These are phyloP conservation scores for Eleusine coracana DNA, from an alignment of 176 grass and related monocot genomes.

Conservation along the genomic window DNA sequence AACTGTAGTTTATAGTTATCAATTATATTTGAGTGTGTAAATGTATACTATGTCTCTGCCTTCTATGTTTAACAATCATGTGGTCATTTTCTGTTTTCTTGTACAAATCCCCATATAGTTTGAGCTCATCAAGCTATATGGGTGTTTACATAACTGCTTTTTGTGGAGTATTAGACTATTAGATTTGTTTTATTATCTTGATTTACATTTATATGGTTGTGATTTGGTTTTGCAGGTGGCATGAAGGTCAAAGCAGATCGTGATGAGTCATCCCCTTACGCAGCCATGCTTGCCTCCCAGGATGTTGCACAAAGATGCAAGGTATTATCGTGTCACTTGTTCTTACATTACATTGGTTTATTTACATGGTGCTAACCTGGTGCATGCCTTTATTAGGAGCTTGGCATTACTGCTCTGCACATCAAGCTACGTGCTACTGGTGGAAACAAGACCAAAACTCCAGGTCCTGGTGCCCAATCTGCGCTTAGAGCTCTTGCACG, in stretches of 20 bases:
- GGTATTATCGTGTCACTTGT: constrained; percentile 46
- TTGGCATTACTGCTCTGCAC: constrained; percentile 89
- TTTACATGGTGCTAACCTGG: background rate
- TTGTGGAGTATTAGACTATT: background rate
- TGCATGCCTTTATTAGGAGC: constrained; percentile 47
- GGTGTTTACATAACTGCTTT: background rate
- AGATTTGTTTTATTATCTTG: background rate
- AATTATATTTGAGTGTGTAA: background rate
- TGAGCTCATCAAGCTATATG: background rate
- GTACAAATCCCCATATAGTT: background rate
- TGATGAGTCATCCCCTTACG: constrained; percentile 89
- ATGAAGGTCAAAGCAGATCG: constrained; percentile 98
- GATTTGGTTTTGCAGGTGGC: constrained; percentile 58
- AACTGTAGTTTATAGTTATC: background rate
- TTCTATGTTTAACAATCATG: background rate
- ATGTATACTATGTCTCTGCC: background rate
- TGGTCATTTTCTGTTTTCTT: background rate
- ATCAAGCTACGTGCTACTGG: constrained; percentile 92
- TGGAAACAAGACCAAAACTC: constrained; percentile 94
- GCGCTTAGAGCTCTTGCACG: constrained; percentile 92
- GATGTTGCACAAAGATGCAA: constrained; percentile 92
- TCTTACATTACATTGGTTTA: background rate
- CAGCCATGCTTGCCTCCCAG: constrained; percentile 93
- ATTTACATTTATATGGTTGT: background rate
- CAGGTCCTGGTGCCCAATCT: constrained; percentile 90